Base-by-base conservation (phyloP, 2,329 filamentous ascomycete species). In the Alternaria sp. region DNA sequence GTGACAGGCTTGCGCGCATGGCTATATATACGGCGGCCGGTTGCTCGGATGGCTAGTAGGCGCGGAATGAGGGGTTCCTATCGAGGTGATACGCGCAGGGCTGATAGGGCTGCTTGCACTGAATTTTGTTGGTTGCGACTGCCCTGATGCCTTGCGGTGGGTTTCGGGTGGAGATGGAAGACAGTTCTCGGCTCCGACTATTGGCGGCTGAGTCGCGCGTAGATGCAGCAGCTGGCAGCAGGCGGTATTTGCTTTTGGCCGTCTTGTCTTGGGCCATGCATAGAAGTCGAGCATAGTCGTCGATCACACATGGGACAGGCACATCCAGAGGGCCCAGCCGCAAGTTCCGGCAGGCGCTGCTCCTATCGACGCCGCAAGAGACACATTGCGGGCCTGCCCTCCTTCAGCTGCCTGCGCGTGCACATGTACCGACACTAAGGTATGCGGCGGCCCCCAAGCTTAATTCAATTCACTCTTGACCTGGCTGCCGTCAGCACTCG, bases 391-490 rank as follows among this genome's bases (percentile, higher is more conserved):
- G 68, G 63, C 63, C 65, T 62, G 58, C 57, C 53, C 43, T 59
- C 61, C 17, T 59, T 65, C 69, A 68, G 65, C 61, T 62, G 44
- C 13, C 51, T 36, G 61, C 64, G 63, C 65, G 64, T 64, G 67
- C 61, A 65, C 67, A 67, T 52, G 55, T 66, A 64, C 62, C 63
- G 57, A 67, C 25, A 63, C 69, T 63, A 64, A 25, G 65, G 63
- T 57, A 60, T 64, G 62, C 61, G 49, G 36, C 62, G 63, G 65
- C 67, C 68, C 68, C 63, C 57, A 67, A 62, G 53, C 59, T 36
- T 54, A 26, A 60, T 50, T 51, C 44, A 26, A 60, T 50, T 57
- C 44, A 54, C 44, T 13, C 50, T 59, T 36, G 32, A 36, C 32
- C 32, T 36, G 32, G 15, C 15, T 15, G 32, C 0, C 0, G 32